Conservation (phyloP, 1,139 yeast genomes). For the Petasospora fabianii region DNA sequence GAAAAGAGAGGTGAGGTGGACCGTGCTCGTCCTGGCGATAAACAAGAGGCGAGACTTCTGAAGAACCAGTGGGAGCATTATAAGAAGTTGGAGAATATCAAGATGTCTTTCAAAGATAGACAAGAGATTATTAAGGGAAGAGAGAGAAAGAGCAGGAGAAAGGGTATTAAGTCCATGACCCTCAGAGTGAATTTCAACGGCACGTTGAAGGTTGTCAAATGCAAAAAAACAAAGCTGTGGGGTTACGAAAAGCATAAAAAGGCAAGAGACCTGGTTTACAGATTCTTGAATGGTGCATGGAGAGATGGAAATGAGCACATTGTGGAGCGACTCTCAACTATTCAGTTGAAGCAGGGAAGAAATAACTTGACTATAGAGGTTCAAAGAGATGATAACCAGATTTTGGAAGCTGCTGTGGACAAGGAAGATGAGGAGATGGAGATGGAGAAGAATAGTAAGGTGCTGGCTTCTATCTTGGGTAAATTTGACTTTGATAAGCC, state of each 20-base stretch:
- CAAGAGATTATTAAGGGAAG: slow-evolving; percentile 61
- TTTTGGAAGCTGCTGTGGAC: slow-evolving; percentile 17
- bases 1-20: slow-evolving; percentile 42
- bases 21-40: slow-evolving; percentile 27
- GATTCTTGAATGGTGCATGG: slow-evolving; percentile 70
- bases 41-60: slow-evolving; percentile 29
- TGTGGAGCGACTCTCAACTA: slow-evolving; percentile 50
- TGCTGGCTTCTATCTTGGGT: slow-evolving; percentile 50
- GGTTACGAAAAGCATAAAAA: slow-evolving; percentile 72
- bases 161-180: slow-evolving; percentile 52
- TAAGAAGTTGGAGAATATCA: slow-evolving; percentile 38
- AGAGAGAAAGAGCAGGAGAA: slow-evolving; percentile 51
- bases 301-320: slow-evolving; percentile 78
- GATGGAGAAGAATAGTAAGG: slow-evolving; percentile 39
- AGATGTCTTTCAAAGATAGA: slow-evolving; percentile 39
- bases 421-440: slow-evolving; percentile 33
- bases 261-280: slow-evolving; percentile 57
- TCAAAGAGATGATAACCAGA: slow-evolving; percentile 26
- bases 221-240: slow-evolving; percentile 81
- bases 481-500: slow-evolving; percentile 63
- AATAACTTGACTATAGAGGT: slow-evolving; percentile 23
- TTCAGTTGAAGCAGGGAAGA: slow-evolving; percentile 22
- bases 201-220: slow-evolving; percentile 51
- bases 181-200: slow-evolving; percentile 65
- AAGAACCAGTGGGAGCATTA: slow-evolving; percentile 37